Percentiles rank a stretch among this genome's conserved stretches.
Conservation (phyloP, 352 stramenopile genomes). For the Phytopythium delawarense region DNA sequence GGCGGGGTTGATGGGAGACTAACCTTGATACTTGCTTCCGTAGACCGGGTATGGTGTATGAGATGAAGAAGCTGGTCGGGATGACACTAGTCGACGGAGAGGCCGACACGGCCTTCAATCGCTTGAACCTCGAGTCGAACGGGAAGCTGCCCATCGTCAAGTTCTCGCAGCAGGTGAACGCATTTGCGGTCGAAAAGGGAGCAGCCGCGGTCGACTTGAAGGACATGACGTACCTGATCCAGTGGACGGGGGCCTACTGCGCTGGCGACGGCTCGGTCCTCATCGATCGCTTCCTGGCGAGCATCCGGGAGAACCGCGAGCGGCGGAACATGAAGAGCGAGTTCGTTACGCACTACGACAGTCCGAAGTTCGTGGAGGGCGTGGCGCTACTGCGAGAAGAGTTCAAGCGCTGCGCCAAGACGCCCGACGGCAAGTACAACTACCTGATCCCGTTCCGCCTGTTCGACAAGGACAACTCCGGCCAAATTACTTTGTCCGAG, state of each 20-base stretch:
- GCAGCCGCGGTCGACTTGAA: constrained; percentile 54
- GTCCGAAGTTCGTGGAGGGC: constrained; percentile 68
- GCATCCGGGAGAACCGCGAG: constrained; percentile 61
- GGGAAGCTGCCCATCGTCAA: constrained; percentile 58
- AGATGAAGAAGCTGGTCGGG: constrained; percentile 67
- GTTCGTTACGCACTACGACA: constrained; percentile 81
- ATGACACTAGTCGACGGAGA: constrained; percentile 25
- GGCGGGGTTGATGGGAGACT: not conserved
- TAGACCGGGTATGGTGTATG: constrained; percentile 40
- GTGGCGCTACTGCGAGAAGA: constrained; percentile 65
- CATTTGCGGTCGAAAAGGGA: constrained; percentile 46
- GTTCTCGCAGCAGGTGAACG: constrained; percentile 56
- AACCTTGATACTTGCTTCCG: not conserved
- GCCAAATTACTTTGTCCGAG: constrained; percentile 64
- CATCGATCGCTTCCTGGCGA: constrained; percentile 71
- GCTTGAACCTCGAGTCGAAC: constrained; percentile 68
- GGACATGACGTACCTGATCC: constrained; percentile 70
- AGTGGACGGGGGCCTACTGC: constrained; percentile 73
- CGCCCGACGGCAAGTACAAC: constrained; percentile 71
- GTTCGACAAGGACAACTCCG: constrained; percentile 71
- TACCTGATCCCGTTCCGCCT: constrained; percentile 62
- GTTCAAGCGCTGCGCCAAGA: constrained; percentile 75
- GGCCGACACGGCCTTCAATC: constrained; percentile 56
- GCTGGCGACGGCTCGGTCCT: constrained; percentile 57
- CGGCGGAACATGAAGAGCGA: constrained; percentile 83